Evolutionary conservation across 2,329 filamentous ascomycete genomes (phyloP), one percentile per base, ranked within the genome.

Genomic region (Pestalotiopsis fici): DNA sequence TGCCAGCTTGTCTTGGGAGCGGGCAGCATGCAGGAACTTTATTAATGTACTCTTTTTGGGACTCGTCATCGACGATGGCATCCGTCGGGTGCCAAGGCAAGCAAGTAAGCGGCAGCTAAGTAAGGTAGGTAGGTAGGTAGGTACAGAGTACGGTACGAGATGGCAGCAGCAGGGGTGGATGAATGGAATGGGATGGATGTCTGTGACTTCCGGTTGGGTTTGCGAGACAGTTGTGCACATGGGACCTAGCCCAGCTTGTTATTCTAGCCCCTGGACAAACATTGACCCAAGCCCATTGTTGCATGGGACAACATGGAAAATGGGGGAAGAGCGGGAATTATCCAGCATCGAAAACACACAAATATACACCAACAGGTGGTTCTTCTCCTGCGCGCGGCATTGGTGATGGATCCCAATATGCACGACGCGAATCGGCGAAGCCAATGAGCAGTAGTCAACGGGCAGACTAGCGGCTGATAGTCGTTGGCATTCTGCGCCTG

Each of bases 51-150:
- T n/a, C 18, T 50, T 50, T 62, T 50, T 23, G 59, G 31, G 35
- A 21, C 59, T 62, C 39, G 59, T 62, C 59, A 62, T 62, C 59
- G 59, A 62, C 59, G 59, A 62, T 62, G 59, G 37, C n/a, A 11
- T 60, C 27, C 25, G 13, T 21, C 57, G 57, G n/a, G 43, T n/a
- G 43, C 43, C 43, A 50, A 50, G 43, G 43, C 43, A 50, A 50
- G 25, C 57, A 60, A 37, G 57, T 60, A 60, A 60, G 57, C 57
- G 57, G 31, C 57, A 60, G 57, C 25, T 60, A 60, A 13, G n/a
- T 35, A 35, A 35, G 31, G 31, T 35, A 25, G n/a, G 28, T 50
- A 35, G 31, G 31, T 35, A 25, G n/a, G 28, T 50, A 50, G 43
- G 43, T 50, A 37, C 57, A 15, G 9, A 21, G 21, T 23, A 27